Evolutionary conservation across 2,329 filamentous ascomycete species (phyloP).

Genomic region (Colletotrichum cordylinicola): DNA sequence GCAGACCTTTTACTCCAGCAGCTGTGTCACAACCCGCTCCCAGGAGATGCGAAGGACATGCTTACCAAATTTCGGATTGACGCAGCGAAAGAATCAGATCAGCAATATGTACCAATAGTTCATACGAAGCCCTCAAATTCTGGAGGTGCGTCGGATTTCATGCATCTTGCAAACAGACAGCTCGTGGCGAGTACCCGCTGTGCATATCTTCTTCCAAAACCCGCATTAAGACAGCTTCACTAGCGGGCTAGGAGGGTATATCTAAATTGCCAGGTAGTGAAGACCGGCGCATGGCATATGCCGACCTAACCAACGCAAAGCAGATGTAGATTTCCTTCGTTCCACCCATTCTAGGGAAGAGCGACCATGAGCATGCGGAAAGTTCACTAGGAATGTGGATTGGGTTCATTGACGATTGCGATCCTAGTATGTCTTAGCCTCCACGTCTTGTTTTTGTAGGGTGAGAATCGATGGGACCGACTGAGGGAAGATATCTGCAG

Average conservation of each 20-base stretch:
- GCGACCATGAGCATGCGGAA: not conserved
- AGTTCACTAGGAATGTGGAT: rapidly evolving
- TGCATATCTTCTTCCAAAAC: not conserved
- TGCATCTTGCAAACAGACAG: not conserved
- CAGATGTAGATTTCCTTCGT: not conserved
- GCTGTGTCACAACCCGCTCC: rapidly evolving
- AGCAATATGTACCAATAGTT: not conserved
- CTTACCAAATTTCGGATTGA: not conserved
- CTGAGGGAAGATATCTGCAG: not conserved
- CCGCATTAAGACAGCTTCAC: not conserved
- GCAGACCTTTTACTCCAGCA: not conserved
- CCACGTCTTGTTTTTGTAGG: not conserved
- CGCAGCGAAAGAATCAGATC: not conserved
- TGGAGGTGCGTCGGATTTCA: not conserved
- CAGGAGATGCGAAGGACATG: not conserved
- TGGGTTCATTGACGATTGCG: rapidly evolving
- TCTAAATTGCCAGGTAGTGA: not conserved
- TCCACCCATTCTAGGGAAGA: not conserved
- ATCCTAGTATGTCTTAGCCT: rapidly evolving
- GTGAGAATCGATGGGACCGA: not conserved
- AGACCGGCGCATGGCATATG: not conserved
- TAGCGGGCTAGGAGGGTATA: not conserved
- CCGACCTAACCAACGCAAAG: not conserved
- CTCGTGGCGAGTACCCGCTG: not conserved
- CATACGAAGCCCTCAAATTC: not conserved